Evolutionary conservation across 495 filamentous ascomycete species (phyloP).

Genomic region (Penicillium parvum): DNA sequence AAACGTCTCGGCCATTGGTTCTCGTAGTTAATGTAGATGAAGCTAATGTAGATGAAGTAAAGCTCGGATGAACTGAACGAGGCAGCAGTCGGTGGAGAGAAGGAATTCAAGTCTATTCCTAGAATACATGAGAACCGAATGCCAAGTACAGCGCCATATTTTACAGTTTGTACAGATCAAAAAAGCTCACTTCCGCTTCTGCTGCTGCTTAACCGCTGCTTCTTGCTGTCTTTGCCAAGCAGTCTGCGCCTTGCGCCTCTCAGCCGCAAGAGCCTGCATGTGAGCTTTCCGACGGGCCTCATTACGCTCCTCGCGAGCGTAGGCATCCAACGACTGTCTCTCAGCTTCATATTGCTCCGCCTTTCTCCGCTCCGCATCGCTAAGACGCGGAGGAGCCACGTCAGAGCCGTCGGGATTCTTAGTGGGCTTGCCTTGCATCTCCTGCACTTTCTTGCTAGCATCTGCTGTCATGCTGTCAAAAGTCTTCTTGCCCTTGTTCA

Average conservation of each 20-base stretch:
- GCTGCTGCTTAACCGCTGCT: conserved; percentile 1
- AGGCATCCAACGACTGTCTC: conserved; percentile 9
- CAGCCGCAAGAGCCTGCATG: conserved; percentile 10
- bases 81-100: neutral
- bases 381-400: conserved; percentile 17
- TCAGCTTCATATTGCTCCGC: conserved; percentile 19
- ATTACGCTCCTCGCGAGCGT: conserved; percentile 20
- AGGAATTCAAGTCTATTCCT: conserved; percentile 8
- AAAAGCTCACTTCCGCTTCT: conserved; percentile 12
- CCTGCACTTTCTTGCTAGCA: neutral
- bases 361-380: conserved; percentile 9
- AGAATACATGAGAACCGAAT: conserved; percentile 20
- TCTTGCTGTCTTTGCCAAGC: conserved; percentile 10
- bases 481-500: conserved; percentile 16
- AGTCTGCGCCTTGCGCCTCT: conserved; percentile 16
- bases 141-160: conserved; percentile 22
- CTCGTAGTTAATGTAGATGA: neutral
- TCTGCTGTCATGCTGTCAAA: conserved; percentile 2
- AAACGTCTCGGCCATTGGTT: no score
- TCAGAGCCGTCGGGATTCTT: conserved; percentile 18
- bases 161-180: conserved; percentile 26
- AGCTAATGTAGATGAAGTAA: neutral
- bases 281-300: conserved; percentile 16
- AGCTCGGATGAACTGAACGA: neutral
- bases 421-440: neutral